A percentile compares a stretch with the other conserved stretches of the same genome.
These are phyloP conservation scores for sweet orange (Citrus sinensis) DNA, from an alignment of 345 rosid genomes.

Conservation along the genomic window DVS_A1.0 CM039162.1:18033501-18034000, in stretches of 20 bases:
- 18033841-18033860: background rate
- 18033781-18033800: background rate
- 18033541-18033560: constrained; percentile 40
- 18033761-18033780: constrained; percentile 56
- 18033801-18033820: background rate
- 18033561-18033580: constrained; percentile 65
- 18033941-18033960: constrained; percentile 46
- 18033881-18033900: constrained; percentile 64
- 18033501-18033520: constrained; percentile 26
- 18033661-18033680: constrained; percentile 27
- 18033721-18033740: constrained; percentile 24
- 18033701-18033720: constrained; percentile 16
- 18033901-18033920: constrained; percentile 45
- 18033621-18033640: constrained; percentile 17
- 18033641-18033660: constrained; percentile 20
- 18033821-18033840: background rate
- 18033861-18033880: constrained; percentile 52
- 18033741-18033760: constrained; percentile 39
- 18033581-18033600: constrained; percentile 50
- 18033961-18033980: constrained; percentile 48
- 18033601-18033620: constrained; percentile 31
- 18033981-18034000: constrained; percentile 57
- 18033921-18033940: constrained; percentile 29
- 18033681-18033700: constrained; percentile 24
- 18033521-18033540: constrained; percentile 43